phyloP scores from a whole-genome alignment of 2,329 filamentous ascomycete genomes.

The Helotiales sp. region DNA sequence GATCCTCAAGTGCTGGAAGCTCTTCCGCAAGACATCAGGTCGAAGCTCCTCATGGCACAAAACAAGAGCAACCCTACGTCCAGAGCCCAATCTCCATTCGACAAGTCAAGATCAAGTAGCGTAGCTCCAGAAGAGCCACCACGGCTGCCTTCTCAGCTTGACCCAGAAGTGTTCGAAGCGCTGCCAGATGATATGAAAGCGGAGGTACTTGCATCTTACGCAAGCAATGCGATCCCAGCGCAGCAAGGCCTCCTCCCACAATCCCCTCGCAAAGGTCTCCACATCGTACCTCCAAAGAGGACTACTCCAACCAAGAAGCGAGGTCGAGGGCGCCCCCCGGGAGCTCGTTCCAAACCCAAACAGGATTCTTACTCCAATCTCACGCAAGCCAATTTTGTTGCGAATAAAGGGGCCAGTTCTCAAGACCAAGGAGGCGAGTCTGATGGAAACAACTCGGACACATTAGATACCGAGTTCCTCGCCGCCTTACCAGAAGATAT shows the following conservation, averaged over 20 bases:
- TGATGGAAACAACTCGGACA: constrained; percentile 29
- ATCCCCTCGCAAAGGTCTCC: constrained; percentile 62
- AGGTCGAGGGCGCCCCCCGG: constrained; percentile 49
- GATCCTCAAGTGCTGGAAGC: constrained; percentile 84
- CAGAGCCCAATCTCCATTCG: constrained; percentile 39
- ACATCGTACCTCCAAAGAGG: constrained; percentile 47
- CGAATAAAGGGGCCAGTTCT: constrained; percentile 42
- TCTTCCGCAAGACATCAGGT: constrained; percentile 81
- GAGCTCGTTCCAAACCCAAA: constrained; percentile 46
- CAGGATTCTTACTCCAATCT: constrained; percentile 62
- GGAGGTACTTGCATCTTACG: constrained; percentile 79
- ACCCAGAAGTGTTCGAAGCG: constrained; percentile 81
- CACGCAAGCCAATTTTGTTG: constrained; percentile 75
- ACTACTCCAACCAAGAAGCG: constrained; percentile 69
- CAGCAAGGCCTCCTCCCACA: constrained; percentile 44
- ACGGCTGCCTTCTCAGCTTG: constrained; percentile 73
- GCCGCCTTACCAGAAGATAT: constrained; percentile 83
- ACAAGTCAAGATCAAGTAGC: constrained; percentile 41
- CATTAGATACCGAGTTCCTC: constrained; percentile 66
- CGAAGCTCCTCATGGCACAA: constrained; percentile 73
- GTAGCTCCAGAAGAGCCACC: constrained; percentile 21
- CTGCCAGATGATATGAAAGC: constrained; percentile 85
- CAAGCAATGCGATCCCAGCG: constrained; percentile 37
- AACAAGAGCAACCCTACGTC: constrained; percentile 41
- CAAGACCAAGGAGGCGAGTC: constrained; percentile 29